Evolutionary conservation across 306 rosid genomes (phyloP), one percentile per base, ranked within the genome.

Genomic region (Arachis hypogaea): DNA sequence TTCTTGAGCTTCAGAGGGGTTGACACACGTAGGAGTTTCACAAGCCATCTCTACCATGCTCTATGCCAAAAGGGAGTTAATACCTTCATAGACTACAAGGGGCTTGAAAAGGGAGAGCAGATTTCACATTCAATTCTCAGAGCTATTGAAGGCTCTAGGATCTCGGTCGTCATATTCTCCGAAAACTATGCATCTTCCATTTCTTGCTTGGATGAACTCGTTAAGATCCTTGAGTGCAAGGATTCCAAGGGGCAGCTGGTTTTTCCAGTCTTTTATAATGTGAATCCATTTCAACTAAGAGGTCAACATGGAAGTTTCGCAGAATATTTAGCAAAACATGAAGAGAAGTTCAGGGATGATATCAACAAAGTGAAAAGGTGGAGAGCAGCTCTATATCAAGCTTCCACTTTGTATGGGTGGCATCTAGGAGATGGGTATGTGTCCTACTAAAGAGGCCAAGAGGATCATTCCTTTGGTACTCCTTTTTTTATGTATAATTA

Each of bases 1-100:
- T 74, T 74, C 57, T 42, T 74, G 69, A 74, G 57, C 14, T 74
- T 51, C 18, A 71, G 76, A 71, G 76, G 76, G 12, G 45, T 42
- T 42, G 76, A 57, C 1, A 69, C 62, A 7, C 51, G 70, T 4
- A 14, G 7, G 2, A 51, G 6, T 33, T 63, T 73, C 50, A 64
- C 57, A 7, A 7, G 65, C 36, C 60, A 74, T 74, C 65, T 64
- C 11, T 74, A 74, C 6, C 30, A 64, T 22, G 72, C 55, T 52
- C 60, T 74, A 16, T 46, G 9, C 16, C 63, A 63, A 41, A 41
- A 63, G 28, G 63, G 71, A 7, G 29, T 74, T 9, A 30, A 51
- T 9, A 52, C 63, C 11, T 74, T 74, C 71, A 74, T 63, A 52
- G 78, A 74, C 63, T 11, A 63, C 16, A 45, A 74, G 49, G 63